Base-by-base conservation (phyloP, 2,329 filamentous ascomycete genomes). In the Neopestalotiopsis sp. region DNA sequence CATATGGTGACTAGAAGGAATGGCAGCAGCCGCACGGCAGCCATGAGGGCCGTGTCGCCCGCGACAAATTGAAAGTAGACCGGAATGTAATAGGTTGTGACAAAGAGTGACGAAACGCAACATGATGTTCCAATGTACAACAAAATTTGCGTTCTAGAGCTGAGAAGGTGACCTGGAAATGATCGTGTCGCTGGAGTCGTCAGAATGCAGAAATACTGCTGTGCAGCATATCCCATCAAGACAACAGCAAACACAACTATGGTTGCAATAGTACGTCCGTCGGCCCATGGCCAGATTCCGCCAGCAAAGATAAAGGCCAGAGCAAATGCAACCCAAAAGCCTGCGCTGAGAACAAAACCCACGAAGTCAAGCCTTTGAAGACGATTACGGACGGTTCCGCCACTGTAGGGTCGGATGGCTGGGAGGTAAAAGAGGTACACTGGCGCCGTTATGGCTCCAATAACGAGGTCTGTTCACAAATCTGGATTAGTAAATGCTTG, bases 251-350 rank as follows among this genome's bases (percentile, higher is more conserved):
- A 81, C 1, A 83, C 74, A 42, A 86, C 79, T 61, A 85, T 85
- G 2, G 85, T 79, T 0, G 77, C 81, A 65, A 89, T 86, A 49
- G 82, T 81, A 0, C 77, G 76, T 0, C 80, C 80, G 3, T 75
- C 78, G 56, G 77, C 73, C 87, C 87, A 90, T 0, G 79, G 71
- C 67, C 83, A 89, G 10, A 82, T 53, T 0, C 77, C 76, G 1
- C 88, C 87, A 7, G 84, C 87, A 58, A 88, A 86, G 67, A 80
- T 81, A 69, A 89, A 81, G 1, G 81, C 85, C 76, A 90, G 81
- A 24, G 85, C 77, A 40, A 85, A 72, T 7, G 77, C 75, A 1
- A 80, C 74, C 53, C 83, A 81, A 13, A 80, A 78, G 1, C 80
- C 84, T 1, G 79, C 74, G 58, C 76, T 78, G 6, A 89, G 77